A percentile compares a stretch with the other conserved stretches of the same genome.
Conservation (phyloP, 2,329 filamentous ascomycete species). For the Incumbomyces delicatus region DNA sequence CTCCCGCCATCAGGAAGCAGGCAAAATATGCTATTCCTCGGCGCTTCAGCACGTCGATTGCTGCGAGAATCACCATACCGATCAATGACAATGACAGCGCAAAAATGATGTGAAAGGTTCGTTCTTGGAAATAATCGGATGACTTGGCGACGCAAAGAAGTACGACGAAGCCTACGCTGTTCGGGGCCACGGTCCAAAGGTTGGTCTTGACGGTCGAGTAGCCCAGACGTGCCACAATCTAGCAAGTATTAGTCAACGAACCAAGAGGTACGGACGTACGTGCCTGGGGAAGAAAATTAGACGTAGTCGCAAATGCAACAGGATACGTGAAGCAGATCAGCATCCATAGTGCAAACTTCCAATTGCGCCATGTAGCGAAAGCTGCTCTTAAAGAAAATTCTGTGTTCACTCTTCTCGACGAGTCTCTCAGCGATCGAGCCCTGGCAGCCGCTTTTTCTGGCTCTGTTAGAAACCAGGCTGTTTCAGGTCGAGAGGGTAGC, state of each 20-base stretch:
- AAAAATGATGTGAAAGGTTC: too few species aligned
- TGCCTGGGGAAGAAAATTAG: constrained; percentile 40
- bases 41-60: too few species aligned
- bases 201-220: too few species aligned
- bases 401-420: constrained; percentile 30
- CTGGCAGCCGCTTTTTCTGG: constrained; percentile 32
- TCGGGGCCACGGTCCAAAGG: too few species aligned
- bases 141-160: constrained; percentile 62
- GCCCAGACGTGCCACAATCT: not conserved
- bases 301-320: constrained; percentile 37
- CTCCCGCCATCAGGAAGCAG: too few species aligned
- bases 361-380: constrained; percentile 35
- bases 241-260: not conserved
- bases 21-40: too few species aligned
- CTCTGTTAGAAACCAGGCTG: constrained; percentile 32
- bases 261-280: constrained; percentile 40
- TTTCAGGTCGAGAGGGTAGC: constrained; percentile 37
- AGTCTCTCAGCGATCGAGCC: constrained; percentile 37
- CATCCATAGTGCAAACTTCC: constrained; percentile 37
- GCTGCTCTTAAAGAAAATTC: constrained; percentile 32
- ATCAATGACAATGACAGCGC: too few species aligned
- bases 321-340: constrained; percentile 33
- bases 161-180: constrained; percentile 27
- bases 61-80: too few species aligned
- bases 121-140: constrained; percentile 43